Conservation (phyloP, 208 protist genomes). For the Acanthamoeba royreba region DNA sequence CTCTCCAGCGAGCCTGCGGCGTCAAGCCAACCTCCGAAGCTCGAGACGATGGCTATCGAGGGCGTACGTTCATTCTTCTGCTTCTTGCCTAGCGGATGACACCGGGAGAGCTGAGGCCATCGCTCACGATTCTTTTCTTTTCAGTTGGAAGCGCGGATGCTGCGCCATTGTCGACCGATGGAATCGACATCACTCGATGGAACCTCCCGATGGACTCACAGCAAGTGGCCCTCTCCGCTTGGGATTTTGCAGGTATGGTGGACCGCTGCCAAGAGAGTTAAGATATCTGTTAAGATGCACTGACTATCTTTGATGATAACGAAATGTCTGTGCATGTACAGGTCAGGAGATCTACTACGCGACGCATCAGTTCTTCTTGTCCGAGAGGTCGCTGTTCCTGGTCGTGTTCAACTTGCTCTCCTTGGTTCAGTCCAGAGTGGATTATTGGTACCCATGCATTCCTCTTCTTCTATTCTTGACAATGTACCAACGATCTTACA, state of each 20-base stretch:
- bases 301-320: neutral
- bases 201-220: neutral
- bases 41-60: neutral
- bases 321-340: no score
- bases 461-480: neutral
- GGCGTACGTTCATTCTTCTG: neutral
- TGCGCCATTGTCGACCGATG: neutral
- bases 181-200: slow-evolving; percentile 25
- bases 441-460: neutral
- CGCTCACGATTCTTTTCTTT: no score
- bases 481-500: no score
- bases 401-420: neutral
- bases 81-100: neutral
- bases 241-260: slow-evolving; percentile 38
- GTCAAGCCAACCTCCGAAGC: neutral
- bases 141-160: no score
- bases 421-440: neutral
- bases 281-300: no score
- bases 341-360: slow-evolving; percentile 29
- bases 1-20: neutral
- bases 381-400: neutral
- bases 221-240: neutral
- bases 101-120: neutral
- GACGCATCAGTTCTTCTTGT: slow-evolving; percentile 11
- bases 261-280: no score